Conservation (phyloP, 1,139 yeast species). For the Geotrichum carabidarum region DNA sequence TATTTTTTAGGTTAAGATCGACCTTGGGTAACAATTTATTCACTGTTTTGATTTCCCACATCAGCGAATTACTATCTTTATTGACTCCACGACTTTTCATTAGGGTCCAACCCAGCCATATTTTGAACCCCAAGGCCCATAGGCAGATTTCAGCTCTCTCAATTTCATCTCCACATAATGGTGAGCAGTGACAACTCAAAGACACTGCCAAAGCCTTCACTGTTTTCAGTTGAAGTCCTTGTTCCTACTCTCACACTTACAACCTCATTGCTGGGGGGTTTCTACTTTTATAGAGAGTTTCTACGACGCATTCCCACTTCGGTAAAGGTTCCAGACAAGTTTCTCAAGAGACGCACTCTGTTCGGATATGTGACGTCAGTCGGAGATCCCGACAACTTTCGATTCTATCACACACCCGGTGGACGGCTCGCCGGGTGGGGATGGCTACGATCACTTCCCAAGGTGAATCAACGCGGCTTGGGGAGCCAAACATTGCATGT, state of each 20-base stretch:
- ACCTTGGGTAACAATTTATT: no score
- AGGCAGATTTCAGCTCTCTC: no score
- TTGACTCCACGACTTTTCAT: no score
- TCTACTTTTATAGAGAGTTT: conserved; percentile 31
- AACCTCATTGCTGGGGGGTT: conserved; percentile 28
- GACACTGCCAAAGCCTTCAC: no score
- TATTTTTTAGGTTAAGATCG: no score
- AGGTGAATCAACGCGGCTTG: conserved; percentile 39
- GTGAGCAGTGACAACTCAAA: no score
- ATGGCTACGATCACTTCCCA: conserved; percentile 63
- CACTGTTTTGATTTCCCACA: no score
- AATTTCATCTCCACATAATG: no score
- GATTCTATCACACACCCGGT: conserved; percentile 90
- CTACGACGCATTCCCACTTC: conserved; percentile 36
- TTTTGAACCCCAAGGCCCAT: no score
- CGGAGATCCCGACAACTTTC: conserved; percentile 95
- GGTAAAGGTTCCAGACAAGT: conserved; percentile 30
- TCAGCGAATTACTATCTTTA: no score
- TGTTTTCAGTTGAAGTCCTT: conserved; percentile 21
- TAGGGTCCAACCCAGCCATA: no score
- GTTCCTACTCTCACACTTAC: conserved; percentile 28
- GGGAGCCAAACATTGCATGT: conserved; percentile 45
- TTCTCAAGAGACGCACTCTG: conserved; percentile 44
- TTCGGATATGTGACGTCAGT: conserved; percentile 84
- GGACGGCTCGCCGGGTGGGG: conserved; percentile 90